Conservation (phyloP, 768 basidiomycete species). For the Auriscalpium vulgare region DNA sequence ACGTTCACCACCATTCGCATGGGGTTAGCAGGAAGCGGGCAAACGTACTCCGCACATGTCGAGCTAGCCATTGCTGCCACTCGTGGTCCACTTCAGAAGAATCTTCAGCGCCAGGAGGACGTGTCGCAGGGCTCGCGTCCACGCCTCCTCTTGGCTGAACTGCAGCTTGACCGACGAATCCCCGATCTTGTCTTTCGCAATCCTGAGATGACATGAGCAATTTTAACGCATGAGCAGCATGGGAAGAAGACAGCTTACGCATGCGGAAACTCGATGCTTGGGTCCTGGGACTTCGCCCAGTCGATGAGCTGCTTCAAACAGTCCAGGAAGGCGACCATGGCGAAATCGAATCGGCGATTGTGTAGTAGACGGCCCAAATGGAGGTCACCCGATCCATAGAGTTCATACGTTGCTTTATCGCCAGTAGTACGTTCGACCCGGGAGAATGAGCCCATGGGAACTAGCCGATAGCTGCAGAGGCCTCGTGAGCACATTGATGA, state of each 20-base stretch:
- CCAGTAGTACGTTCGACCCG: conserved; percentile 78
- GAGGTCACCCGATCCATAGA: conserved; percentile 92
- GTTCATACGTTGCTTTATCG: conserved; percentile 80
- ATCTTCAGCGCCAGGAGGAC: conserved; percentile 86
- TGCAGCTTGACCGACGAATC: conserved; percentile 91
- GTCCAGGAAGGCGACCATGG: conserved; percentile 94
- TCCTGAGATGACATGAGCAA: conserved; percentile 27
- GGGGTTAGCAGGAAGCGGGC: not conserved
- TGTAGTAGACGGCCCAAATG: conserved; percentile 84
- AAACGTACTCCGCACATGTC: not conserved
- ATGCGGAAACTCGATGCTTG: conserved; percentile 72
- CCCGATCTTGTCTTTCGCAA: conserved; percentile 91
- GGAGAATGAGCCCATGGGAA: conserved; percentile 94
- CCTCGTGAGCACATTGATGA: not conserved
- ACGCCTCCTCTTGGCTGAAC: conserved; percentile 91
- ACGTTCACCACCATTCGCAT: too few species aligned
- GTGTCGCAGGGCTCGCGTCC: conserved; percentile 90
- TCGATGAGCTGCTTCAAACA: conserved; percentile 91
- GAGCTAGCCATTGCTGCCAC: conserved; percentile 55
- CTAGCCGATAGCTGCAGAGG: conserved; percentile 65
- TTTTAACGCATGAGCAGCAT: not conserved
- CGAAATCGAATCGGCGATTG: conserved; percentile 92
- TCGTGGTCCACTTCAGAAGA: conserved; percentile 80
- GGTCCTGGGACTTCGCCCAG: conserved; percentile 67
- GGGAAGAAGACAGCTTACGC: conserved; percentile 49